Evolutionary conservation across 768 basidiomycete species (phyloP).

Genomic region (Psilocybe cyanescens): DNA sequence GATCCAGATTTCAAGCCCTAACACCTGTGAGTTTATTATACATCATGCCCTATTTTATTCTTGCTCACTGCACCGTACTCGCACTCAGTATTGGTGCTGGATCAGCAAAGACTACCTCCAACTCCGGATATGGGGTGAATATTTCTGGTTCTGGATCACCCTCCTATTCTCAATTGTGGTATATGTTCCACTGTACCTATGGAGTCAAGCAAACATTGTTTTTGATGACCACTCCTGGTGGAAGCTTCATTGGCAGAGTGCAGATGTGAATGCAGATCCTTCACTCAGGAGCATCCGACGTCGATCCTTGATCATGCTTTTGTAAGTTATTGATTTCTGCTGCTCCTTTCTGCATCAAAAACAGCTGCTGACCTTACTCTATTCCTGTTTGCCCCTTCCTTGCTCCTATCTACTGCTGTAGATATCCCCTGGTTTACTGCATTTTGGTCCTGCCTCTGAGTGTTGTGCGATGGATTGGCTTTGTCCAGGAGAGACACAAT

Average conservation of each 20-base stretch:
- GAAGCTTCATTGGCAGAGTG: constrained; percentile 28
- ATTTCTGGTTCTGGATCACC: constrained; percentile 50
- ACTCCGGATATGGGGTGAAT: constrained; percentile 43
- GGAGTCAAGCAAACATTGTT: constrained; percentile 36
- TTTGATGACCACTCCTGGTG: constrained; percentile 35
- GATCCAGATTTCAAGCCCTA: constrained; percentile 31
- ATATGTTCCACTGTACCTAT: constrained; percentile 41
- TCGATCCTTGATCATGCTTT: constrained; percentile 30
- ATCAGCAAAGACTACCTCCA: constrained; percentile 32
- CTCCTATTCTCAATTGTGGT: constrained; percentile 34
- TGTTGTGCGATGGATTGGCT: constrained; percentile 42
- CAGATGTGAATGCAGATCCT: constrained; percentile 10
- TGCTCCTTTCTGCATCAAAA: neutral
- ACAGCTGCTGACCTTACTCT: neutral
- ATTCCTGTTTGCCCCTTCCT: neutral
- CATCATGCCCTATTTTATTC: neutral
- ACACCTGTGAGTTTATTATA: constrained; percentile 34
- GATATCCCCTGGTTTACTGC: constrained; percentile 43
- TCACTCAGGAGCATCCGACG: constrained; percentile 17
- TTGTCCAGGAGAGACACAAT: constrained; percentile 22
- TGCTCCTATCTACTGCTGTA: constrained; percentile 6
- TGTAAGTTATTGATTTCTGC: constrained; percentile 22
- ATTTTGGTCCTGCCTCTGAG: constrained; percentile 42
- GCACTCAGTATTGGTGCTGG: constrained; percentile 47
- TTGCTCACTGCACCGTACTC: neutral